Percentiles rank a stretch among this genome's conserved stretches.
Evolutionary conservation across 768 basidiomycete genomes (phyloP).

Genomic region (Tulasnella calospora): DNA sequence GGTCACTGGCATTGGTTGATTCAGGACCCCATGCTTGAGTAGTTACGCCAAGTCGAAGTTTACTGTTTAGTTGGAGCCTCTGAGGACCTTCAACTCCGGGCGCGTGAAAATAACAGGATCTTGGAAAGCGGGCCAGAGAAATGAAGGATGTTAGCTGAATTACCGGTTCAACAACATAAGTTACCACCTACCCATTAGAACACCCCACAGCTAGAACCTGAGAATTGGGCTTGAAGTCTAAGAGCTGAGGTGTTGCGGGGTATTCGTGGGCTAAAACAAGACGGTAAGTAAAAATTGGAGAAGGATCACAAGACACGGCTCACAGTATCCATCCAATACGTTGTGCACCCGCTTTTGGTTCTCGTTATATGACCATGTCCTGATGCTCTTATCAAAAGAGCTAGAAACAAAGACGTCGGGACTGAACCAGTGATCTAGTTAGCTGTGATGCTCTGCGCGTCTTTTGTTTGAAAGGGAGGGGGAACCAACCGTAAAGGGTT

Average conservation of each 20-base stretch:
- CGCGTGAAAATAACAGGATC: constrained; percentile 15
- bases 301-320: not conserved
- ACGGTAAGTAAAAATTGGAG: not conserved
- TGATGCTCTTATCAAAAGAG: constrained; percentile 1
- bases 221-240: constrained; percentile 23
- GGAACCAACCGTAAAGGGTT: constrained; percentile 14
- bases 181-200: constrained; percentile 14
- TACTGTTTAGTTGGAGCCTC: not conserved
- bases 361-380: constrained; percentile 5
- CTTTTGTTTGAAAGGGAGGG: not conserved
- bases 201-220: constrained; percentile 19
- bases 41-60: not conserved
- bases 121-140: not conserved
- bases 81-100: not conserved
- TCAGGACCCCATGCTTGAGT: constrained; percentile 9
- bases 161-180: too few relatives aligned
- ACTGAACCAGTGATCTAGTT: not conserved
- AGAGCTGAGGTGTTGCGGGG: not conserved
- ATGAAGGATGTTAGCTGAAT: not conserved
- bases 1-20: not conserved
- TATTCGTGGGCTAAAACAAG: constrained; percentile 2
- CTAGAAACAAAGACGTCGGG: constrained; percentile 13
- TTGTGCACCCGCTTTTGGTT: not conserved
- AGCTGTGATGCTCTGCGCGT: not conserved
- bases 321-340: not conserved